A percentile compares a stretch with the other conserved stretches of the same genome.
These are phyloP conservation scores for Cyclaneusma minus DNA, from an alignment of 2,329 filamentous ascomycete species.

Conservation along the genomic window DNA sequence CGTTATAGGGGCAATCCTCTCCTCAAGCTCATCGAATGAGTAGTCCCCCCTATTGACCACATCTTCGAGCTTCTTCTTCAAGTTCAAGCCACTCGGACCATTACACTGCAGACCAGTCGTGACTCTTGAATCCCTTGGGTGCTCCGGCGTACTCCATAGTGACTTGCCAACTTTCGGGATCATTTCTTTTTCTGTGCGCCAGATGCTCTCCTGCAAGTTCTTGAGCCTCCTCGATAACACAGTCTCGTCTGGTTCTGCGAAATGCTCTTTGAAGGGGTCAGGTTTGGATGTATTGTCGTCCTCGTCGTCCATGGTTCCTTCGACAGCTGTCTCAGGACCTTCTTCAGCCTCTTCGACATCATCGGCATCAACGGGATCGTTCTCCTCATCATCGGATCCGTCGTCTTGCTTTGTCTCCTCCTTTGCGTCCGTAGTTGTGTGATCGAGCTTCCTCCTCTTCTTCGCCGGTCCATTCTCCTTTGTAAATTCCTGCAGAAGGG, in stretches of 20 bases:
- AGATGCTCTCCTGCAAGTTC: slow-evolving; percentile 32
- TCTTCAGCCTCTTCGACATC: slow-evolving; percentile 34
- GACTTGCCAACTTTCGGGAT: slow-evolving; percentile 30
- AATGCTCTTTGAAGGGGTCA: slow-evolving; percentile 78
- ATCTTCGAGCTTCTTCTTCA: slow-evolving; percentile 56
- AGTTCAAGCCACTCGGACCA: slow-evolving; percentile 32
- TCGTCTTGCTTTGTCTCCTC: slow-evolving; percentile 6
- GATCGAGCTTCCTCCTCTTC: slow-evolving; percentile 42
- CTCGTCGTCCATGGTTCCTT: slow-evolving; percentile 28
- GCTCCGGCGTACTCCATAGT: slow-evolving; percentile 29
- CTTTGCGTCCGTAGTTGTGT: slow-evolving; percentile 13
- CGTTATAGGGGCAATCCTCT: slow-evolving; percentile 51
- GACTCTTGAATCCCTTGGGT: slow-evolving; percentile 15
- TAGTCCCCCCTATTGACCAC: slow-evolving; percentile 35
- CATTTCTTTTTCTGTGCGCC: slow-evolving; percentile 28
- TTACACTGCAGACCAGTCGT: slow-evolving; percentile 21
- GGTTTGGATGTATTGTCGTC: slow-evolving; percentile 32
- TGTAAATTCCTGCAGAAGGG: slow-evolving; percentile 40
- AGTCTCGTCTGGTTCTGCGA: slow-evolving; percentile 50
- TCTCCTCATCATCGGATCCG: slow-evolving; percentile 15
- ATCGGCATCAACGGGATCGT: slow-evolving; percentile 24
- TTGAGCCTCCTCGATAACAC: slow-evolving; percentile 37
- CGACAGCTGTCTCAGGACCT: slow-evolving; percentile 21
- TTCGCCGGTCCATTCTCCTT: slow-evolving; percentile 28
- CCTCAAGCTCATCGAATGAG: slow-evolving; percentile 44